Evolutionary conservation across 2,329 filamentous ascomycete genomes (phyloP).

Genomic region (Aureobasidium sp.): DNA sequence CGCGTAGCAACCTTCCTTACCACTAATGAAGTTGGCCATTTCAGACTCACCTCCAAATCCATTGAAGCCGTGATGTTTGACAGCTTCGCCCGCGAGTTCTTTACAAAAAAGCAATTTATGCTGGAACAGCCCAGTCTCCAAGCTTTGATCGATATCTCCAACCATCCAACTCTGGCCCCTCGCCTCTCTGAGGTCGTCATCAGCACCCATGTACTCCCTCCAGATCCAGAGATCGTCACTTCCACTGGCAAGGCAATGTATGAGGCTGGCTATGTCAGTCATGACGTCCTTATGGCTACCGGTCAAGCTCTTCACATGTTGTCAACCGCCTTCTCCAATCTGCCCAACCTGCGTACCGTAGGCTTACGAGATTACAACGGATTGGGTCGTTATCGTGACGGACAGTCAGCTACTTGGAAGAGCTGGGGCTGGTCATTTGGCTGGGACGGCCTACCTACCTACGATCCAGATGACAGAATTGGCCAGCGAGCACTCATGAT

Average conservation of each 20-base stretch:
- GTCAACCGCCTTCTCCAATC: conserved; percentile 47
- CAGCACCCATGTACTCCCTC: conserved; percentile 30
- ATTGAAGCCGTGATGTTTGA: conserved; percentile 50
- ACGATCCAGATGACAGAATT: background rate
- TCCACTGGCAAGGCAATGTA: conserved; percentile 15
- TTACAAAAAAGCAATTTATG: conserved; percentile 61
- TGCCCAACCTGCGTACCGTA: conserved; percentile 50
- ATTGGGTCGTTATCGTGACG: conserved; percentile 44
- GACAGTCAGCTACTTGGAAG: conserved; percentile 38
- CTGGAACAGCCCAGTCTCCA: conserved; percentile 51
- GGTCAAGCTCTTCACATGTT: conserved; percentile 50
- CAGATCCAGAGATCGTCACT: background rate
- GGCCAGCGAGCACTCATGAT: background rate
- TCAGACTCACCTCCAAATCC: conserved; percentile 51
- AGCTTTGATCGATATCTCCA: conserved; percentile 40
- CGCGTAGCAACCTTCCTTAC: conserved; percentile 48
- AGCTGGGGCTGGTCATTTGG: conserved; percentile 43
- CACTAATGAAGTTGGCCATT: conserved; percentile 48
- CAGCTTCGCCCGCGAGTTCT: conserved; percentile 56
- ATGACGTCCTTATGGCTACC: conserved; percentile 28
- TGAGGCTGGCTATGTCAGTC: conserved; percentile 18
- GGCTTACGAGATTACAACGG: conserved; percentile 56
- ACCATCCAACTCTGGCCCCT: conserved; percentile 32
- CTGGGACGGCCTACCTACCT: background rate
- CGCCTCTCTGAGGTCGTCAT: conserved; percentile 47